Evolutionary conservation across 1,284 basidiomycete species (phyloP), one percentile per base, ranked within the genome.

Genomic region (Lentinula novae-zelandiae): DNA sequence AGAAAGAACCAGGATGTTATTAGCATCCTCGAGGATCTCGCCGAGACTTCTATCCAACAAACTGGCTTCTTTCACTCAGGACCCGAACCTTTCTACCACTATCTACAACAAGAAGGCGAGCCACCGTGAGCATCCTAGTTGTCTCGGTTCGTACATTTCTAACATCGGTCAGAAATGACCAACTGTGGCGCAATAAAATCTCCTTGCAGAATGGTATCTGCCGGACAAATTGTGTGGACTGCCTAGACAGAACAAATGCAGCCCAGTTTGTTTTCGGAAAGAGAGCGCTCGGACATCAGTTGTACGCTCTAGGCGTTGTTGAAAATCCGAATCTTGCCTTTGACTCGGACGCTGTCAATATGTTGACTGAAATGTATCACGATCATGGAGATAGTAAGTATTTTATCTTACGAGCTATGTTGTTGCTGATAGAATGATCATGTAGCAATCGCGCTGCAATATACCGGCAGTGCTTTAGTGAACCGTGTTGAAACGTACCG

Each of bases 311-410:
- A 0, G 97, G 97, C 2, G 82, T 96, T 17, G 89, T 94, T 27
- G 85, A 89, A 17, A 88, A 79, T 61, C 94, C 96, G 0, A 87
- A 92, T 66, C 78, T 99, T 27, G 86, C 89, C 0, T 98, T 98
- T 71, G 95, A 98, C 67, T 96, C 92, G 9, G 96, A 98, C 71
- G 95, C 95, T 0, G 92, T 97, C 53, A 95, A 97, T 72, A 96
- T 99, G 86, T 73, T 99, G 66, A 99, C 96, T 0, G 95, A 98
- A 75, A 98, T 99, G 96, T 99, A 98, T 73, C 95, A 98, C 71
- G 94, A 97, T 72, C 93, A 96, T 68, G 94, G 95, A 1, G 95
- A 97, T 68, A 95, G 93, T 93, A 68, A 68, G 88, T 75, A 6
- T n/a, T 13, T 38, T 22, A 17, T 3, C 17, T 15, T 52, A 17